phyloP scores from a whole-genome alignment of 768 basidiomycete genomes.

The Kondoa malvinella region DNA sequence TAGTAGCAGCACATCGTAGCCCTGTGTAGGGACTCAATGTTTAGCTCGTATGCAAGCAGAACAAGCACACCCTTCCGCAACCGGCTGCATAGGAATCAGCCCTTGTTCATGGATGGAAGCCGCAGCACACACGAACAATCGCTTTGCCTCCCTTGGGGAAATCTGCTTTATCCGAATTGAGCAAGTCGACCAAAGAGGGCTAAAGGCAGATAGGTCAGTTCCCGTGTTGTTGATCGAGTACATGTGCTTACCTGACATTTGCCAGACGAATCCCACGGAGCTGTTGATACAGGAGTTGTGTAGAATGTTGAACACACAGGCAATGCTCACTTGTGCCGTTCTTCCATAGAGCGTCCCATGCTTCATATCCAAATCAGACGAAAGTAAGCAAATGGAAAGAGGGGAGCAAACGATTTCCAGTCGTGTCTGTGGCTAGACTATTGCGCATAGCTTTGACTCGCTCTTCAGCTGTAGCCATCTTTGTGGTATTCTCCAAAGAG shows the following conservation, averaged over 20 bases:
- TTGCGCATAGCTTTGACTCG: no score
- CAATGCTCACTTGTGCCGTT: background rate
- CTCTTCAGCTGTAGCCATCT: no score
- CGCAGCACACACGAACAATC: background rate
- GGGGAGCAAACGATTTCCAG: no score
- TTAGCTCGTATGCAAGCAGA: no score
- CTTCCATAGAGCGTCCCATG: background rate
- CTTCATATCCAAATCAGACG: no score
- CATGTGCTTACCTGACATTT: no score
- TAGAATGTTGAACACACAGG: background rate
- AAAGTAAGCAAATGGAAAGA: no score
- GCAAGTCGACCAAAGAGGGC: background rate
- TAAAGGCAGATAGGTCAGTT: no score
- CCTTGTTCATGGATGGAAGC: background rate
- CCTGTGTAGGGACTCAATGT: no score
- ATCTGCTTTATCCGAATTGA: background rate
- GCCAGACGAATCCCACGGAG: background rate
- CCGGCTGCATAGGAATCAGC: background rate
- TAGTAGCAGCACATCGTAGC: background rate
- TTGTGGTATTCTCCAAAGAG: no score
- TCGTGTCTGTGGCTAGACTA: no score
- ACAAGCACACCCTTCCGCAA: background rate
- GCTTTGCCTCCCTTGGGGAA: background rate
- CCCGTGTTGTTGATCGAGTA: no score
- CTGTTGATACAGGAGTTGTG: background rate